These are phyloP conservation scores for Taphrina deformans DNA, from an alignment of 1,139 yeast genomes.

Conservation along the genomic window DNA sequence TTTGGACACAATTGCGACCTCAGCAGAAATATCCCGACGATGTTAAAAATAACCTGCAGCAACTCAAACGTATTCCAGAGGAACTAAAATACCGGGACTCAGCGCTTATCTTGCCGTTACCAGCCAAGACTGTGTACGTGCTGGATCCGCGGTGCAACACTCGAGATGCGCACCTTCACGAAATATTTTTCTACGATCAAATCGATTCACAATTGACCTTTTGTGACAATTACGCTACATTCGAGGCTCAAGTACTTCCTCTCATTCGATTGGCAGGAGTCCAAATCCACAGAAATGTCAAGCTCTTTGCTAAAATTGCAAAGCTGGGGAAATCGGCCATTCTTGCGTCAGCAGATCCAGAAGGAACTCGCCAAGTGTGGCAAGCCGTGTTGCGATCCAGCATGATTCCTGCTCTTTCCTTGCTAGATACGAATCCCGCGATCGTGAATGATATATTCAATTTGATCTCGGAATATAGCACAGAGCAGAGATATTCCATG, in stretches of 20 bases:
- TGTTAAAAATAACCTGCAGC: constrained; percentile 2
- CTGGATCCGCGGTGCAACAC: constrained; percentile 12
- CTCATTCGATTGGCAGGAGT: constrained; percentile 60
- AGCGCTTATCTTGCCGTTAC: constrained; percentile 11
- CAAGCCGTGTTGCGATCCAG: constrained; percentile 63
- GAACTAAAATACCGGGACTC: constrained; percentile 31
- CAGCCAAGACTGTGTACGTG: neutral
- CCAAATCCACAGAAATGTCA: constrained; percentile 54
- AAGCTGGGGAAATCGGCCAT: constrained; percentile 55
- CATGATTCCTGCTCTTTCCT: constrained; percentile 67
- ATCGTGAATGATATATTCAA: constrained; percentile 62
- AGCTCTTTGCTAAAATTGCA: constrained; percentile 60
- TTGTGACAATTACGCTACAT: constrained; percentile 47
- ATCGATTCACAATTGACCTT: constrained; percentile 40
- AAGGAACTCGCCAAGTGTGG: constrained; percentile 51
- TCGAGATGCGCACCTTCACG: constrained; percentile 3
- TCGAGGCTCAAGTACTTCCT: constrained; percentile 53
- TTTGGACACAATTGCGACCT: constrained; percentile 46
- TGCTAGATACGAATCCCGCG: constrained; percentile 61
- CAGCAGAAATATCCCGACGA: constrained; percentile 9
- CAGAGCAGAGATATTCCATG: constrained; percentile 69
- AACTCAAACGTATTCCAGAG: constrained; percentile 22
- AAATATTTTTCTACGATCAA: constrained; percentile 54
- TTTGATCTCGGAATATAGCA: constrained; percentile 57
- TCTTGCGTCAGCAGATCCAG: constrained; percentile 38